Percentiles rank a stretch among this genome's conserved stretches.
phyloP scores from a whole-genome alignment of 164 flowering plant genomes.

The Hamamelis virginiana region DNA sequence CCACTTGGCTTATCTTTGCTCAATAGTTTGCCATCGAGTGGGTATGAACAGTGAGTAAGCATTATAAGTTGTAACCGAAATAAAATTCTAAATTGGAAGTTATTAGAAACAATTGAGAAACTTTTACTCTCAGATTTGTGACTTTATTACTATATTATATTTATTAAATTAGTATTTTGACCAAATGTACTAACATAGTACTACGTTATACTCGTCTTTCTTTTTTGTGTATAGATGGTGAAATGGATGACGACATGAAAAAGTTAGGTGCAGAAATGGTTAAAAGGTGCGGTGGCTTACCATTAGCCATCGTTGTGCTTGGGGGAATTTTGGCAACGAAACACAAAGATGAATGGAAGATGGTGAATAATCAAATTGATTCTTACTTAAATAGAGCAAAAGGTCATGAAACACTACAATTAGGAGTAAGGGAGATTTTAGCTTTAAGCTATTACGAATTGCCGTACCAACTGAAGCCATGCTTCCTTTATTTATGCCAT shows the following conservation, averaged over 20 bases:
- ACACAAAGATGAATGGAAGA: constrained; percentile 24
- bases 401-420: neutral
- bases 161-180: no score
- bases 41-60: no score
- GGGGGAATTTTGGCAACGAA: constrained; percentile 33
- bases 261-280: constrained; percentile 23
- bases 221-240: no score
- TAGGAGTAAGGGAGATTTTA: constrained; percentile 11
- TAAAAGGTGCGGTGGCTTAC: constrained; percentile 27
- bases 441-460: constrained; percentile 31
- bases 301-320: constrained; percentile 30
- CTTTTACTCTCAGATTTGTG: no score
- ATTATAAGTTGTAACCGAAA: no score
- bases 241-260: neutral
- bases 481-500: constrained; percentile 31
- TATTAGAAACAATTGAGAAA: no score
- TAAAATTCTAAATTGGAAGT: no score
- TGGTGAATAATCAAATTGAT: constrained; percentile 10
- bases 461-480: constrained; percentile 31
- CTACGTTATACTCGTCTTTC: neutral
- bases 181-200: no score
- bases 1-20: no score
- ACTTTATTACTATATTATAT: no score
- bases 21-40: no score
- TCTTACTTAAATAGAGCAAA: constrained; percentile 11